Conservation (phyloP, 805 yeast species). For the Suhomyces xylopsoci region DNA sequence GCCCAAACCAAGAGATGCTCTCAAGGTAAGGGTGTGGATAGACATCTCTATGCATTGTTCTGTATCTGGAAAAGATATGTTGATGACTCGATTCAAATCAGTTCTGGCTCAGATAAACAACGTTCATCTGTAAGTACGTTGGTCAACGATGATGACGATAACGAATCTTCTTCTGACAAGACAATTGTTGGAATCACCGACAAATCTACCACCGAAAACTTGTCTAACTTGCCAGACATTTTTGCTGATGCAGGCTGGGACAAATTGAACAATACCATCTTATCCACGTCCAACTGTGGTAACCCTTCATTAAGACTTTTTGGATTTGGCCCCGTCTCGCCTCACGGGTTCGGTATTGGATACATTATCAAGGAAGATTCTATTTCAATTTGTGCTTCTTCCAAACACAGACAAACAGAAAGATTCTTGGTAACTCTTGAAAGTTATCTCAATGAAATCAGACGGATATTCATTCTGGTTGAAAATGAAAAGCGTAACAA, state of each 20-base stretch:
- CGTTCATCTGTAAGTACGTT: constrained; percentile 15
- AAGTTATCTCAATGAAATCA: constrained; percentile 48
- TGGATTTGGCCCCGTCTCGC: constrained; percentile 59
- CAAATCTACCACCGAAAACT: constrained; percentile 13
- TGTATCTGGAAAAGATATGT: constrained; percentile 79
- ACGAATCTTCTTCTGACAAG: constrained; percentile 24
- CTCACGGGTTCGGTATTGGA: constrained; percentile 59
- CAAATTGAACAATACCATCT: constrained; percentile 70
- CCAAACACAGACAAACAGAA: constrained; percentile 59
- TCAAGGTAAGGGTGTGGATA: constrained; percentile 83
- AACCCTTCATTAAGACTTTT: constrained; percentile 56
- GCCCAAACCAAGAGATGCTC: constrained; percentile 66
- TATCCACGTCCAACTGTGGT: constrained; percentile 65
- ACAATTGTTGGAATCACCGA: constrained; percentile 24
- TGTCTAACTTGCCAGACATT: constrained; percentile 57
- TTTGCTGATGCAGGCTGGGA: constrained; percentile 91
- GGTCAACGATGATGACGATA: constrained; percentile 15
- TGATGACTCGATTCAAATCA: constrained; percentile 13
- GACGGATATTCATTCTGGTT: constrained; percentile 28
- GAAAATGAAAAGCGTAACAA: constrained; percentile 9
- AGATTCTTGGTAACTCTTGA: constrained; percentile 53
- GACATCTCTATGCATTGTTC: constrained; percentile 83
- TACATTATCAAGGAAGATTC: constrained; percentile 52
- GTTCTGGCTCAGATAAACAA: constrained; percentile 8
- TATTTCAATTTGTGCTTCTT: constrained; percentile 51